Percentiles rank a stretch among this genome's conserved stretches.
Conservation (phyloP, 495 filamentous ascomycete genomes). For the Lasiosphaeris hirsuta region DNA sequence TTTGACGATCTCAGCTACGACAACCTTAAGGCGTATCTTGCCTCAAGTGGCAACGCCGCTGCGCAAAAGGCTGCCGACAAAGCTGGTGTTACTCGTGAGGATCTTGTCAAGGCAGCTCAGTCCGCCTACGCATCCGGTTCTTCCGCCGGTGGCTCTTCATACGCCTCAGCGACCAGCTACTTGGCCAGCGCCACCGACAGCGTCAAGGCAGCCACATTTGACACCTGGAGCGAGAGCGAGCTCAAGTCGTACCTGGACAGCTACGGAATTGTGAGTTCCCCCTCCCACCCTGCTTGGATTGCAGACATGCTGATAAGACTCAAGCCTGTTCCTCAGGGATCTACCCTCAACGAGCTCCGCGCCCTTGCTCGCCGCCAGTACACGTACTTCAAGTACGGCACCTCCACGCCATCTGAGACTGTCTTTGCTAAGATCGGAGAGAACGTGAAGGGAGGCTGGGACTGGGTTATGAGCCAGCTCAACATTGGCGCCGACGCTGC, state of each 20-base stretch:
- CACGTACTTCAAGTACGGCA: slow-evolving; percentile 77
- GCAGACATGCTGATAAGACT: background rate
- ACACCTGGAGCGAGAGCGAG: slow-evolving; percentile 76
- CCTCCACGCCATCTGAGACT: slow-evolving; percentile 60
- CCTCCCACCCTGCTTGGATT: background rate
- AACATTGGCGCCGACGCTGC: slow-evolving; percentile 61
- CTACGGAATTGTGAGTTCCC: slow-evolving; percentile 59
- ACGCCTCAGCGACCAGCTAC: slow-evolving; percentile 72
- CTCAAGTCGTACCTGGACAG: slow-evolving; percentile 79
- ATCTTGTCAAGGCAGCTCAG: slow-evolving; percentile 69
- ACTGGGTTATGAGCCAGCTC: slow-evolving; percentile 61
- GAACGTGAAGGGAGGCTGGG: slow-evolving; percentile 43
- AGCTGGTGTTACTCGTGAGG: slow-evolving; percentile 64
- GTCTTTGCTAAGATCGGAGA: slow-evolving; percentile 62
- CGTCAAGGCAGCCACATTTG: slow-evolving; percentile 68
- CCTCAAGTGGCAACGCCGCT: slow-evolving; percentile 52
- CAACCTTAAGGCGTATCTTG: slow-evolving; percentile 70
- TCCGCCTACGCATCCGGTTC: slow-evolving; percentile 69
- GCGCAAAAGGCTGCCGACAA: slow-evolving; percentile 67
- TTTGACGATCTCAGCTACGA: slow-evolving; percentile 81
- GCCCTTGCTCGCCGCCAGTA: slow-evolving; percentile 67
- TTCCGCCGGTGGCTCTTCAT: slow-evolving; percentile 59
- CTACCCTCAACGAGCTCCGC: slow-evolving; percentile 60
- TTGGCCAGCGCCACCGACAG: slow-evolving; percentile 63
- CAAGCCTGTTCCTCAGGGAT: slow-evolving; percentile 63